Evolutionary conservation across 495 filamentous ascomycete genomes (phyloP), one percentile per base, ranked within the genome.

Genomic region (Penicillium simplicissimum): DNA sequence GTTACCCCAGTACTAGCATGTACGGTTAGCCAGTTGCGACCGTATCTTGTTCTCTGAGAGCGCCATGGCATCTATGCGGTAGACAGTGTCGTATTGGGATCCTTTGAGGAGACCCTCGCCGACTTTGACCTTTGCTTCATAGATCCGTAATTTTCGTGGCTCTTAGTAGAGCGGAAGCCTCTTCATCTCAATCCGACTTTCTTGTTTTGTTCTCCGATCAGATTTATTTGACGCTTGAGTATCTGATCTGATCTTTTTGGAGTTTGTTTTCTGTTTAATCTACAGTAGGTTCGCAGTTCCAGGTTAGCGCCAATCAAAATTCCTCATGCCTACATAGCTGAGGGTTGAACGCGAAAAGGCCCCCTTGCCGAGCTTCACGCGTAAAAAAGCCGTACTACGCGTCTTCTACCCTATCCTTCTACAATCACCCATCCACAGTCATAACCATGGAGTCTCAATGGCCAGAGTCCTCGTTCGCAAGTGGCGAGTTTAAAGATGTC

Each of bases 161-260:
- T 10, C 15, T 60, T n/a, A 77, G 78, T 78, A 84, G 81, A 83
- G 81, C 81, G 80, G 83, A 78, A 80, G 76, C 75, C 76, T 83
- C 79, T 83, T 85, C 84, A 83, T 81, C 79, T 81, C 78, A 82
- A 82, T 83, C 81, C 78, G 78, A 82, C 76, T 4, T 45, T 45
- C 21, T 19, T 45, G 19, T 21, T 45, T 21, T 21, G 42, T 45
- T 23, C 1, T 9, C 11, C 4, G 4, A 21, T 11, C 11, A 6
- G 6, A 31, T 23, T 45, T 42, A 17, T n/a, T 42, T 17, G n/a
- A 10, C 0, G 40, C 9, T 42, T 42, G n/a, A 42, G 40, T 19
- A 42, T 19, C 17, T 19, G 15, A 14, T 42, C n/a, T 8, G 8
- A 19, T 42, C 1, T 10, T 13, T 21, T 45, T 45, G 5, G 9